phyloP scores from a whole-genome alignment of 331 rosid species.

The Cucumis variabilis region DNA sequence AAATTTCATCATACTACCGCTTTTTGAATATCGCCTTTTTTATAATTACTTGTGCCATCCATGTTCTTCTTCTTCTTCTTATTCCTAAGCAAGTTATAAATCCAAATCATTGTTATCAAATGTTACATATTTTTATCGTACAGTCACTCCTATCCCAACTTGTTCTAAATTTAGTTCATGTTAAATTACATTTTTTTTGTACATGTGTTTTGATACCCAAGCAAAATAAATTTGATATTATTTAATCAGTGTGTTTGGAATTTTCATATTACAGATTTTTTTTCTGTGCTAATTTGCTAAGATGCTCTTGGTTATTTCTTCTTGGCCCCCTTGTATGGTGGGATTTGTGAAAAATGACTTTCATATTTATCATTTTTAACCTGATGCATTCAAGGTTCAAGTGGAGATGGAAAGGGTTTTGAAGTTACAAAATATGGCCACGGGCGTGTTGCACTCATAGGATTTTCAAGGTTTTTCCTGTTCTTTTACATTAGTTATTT shows the following conservation, averaged over 20 bases:
- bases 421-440: slow-evolving; percentile 99
- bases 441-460: slow-evolving; percentile 98
- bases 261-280: neutral
- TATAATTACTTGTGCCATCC: neutral
- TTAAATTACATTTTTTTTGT: neutral
- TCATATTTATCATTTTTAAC: slow-evolving; percentile 33
- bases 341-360: neutral
- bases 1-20: neutral
- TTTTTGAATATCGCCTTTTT: neutral
- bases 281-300: neutral
- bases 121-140: neutral
- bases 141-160: neutral
- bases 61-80: neutral
- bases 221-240: neutral
- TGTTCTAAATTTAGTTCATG: neutral
- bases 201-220: neutral
- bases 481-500: slow-evolving; percentile 21
- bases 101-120: neutral
- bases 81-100: neutral
- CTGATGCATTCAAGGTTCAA: slow-evolving; percentile 74
- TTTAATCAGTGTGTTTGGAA: neutral
- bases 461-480: slow-evolving; percentile 89
- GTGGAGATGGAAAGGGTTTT: slow-evolving; percentile 98
- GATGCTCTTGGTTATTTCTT: slow-evolving; percentile 5
- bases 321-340: neutral